phyloP scores from a whole-genome alignment of 108 stramenopile genomes.

The Conticribra weissflogii region DNA sequence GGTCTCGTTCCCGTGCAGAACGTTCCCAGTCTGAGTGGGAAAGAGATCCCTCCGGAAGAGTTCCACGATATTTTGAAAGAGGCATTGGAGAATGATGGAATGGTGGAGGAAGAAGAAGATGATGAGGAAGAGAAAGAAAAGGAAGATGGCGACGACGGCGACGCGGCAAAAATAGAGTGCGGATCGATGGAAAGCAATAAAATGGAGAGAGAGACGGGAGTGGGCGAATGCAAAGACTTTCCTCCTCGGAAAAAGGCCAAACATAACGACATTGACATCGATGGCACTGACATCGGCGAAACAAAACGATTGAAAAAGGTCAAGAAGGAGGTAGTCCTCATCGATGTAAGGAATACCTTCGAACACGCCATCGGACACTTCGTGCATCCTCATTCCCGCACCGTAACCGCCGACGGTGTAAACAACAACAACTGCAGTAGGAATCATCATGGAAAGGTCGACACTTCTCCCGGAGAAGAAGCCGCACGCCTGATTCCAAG shows the following conservation, averaged over 20 bases:
- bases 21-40: slow-evolving; percentile 54
- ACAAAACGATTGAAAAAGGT: not conserved
- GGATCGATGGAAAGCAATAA: no score
- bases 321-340: slow-evolving; percentile 57
- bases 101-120: not conserved
- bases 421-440: no score
- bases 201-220: no score
- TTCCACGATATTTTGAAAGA: slow-evolving; percentile 64
- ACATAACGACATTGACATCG: not conserved
- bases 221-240: no score
- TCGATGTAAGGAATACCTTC: slow-evolving; percentile 90
- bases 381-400: slow-evolving; percentile 38
- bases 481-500: no score
- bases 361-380: slow-evolving; percentile 85
- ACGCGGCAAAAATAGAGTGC: no score
- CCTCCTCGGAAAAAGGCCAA: not conserved
- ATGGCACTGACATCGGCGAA: not conserved
- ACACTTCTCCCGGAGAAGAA: no score
- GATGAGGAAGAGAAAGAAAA: not conserved
- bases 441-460: no score
- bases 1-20: slow-evolving; percentile 59
- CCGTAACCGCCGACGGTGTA: not conserved
- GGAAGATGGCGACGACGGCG: no score
- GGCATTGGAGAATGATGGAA: slow-evolving; percentile 6
- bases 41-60: slow-evolving; percentile 68